These are phyloP conservation scores for Cucurbita argyrosperma DNA, from an alignment of 306 rosid species.

Conservation along the genomic window DNA sequence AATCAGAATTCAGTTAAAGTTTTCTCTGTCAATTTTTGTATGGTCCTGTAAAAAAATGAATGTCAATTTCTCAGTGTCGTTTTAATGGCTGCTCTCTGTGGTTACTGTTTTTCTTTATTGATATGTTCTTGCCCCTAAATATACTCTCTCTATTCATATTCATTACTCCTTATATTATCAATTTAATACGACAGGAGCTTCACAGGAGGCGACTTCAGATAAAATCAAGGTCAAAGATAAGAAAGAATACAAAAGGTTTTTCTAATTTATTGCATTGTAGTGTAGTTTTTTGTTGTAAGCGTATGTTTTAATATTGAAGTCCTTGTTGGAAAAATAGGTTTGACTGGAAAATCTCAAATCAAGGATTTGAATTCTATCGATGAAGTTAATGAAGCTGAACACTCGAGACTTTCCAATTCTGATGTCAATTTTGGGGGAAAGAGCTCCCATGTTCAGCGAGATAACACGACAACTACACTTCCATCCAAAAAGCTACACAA, in stretches of 20 bases:
- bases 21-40: not conserved
- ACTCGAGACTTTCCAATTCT: not conserved
- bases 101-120: not conserved
- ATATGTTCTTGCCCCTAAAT: not conserved
- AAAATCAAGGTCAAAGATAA: not conserved
- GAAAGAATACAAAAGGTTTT: not conserved
- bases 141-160: not conserved
- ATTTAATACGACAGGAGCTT: conserved; percentile 1
- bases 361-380: not conserved
- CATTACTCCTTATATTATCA: not conserved
- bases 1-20: not conserved
- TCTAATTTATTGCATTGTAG: not conserved
- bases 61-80: not conserved
- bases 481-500: conserved; percentile 4
- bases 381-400: not conserved
- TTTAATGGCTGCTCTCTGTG: not conserved
- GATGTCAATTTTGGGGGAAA: not conserved
- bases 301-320: not conserved
- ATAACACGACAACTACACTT: not conserved
- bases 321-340: not conserved
- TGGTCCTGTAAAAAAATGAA: not conserved
- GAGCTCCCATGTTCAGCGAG: not conserved
- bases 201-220: conserved; percentile 2
- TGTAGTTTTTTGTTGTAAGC: not conserved
- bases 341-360: not conserved